Base-by-base conservation (phyloP, 2,329 filamentous ascomycete genomes). In the Aspergillus sojae region DNA sequence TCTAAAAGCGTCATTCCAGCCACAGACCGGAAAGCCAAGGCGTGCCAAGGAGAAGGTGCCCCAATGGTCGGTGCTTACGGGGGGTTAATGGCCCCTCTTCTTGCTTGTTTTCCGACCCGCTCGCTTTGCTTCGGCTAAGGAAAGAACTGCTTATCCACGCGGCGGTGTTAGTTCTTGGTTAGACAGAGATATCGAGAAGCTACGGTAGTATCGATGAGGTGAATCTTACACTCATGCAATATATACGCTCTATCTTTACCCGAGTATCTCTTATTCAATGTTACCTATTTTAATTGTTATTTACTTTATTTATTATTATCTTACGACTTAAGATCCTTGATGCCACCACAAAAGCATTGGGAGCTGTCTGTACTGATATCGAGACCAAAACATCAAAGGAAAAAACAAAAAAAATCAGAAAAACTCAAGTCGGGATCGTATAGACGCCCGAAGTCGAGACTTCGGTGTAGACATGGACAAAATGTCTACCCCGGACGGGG, bases 81-180 rank as follows among this genome's bases (percentile, higher is more conserved):
- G 21, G 28, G 43, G 53, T 46, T 43, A 21, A 34, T 55, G 30
- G 52, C 52, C 30, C 52, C 28, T 19, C 52, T 14, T n/a, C 43
- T 32, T 53, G 50, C 50, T 53, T 54, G 52, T 34, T 54, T 34
- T 28, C 36, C 23, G 28, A 39, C 43, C 32, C 46, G 30, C 26
- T 61, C 60, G 60, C 60, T 61, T 61, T 61, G 53, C 60, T 57
- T 61, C 60, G 60, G 60, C 30, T 28, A 39, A 21, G 16, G 52
- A 21, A 55, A 41, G 39, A n/a, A 9, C 30, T 32, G 57, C 57
- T 59, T 59, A 59, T 59, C 57, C 34, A 32, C 16, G 41, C 36
- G 46, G 3, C 12, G 1, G 21, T 16, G 34, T 56, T 39, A 28
- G 21, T 14, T 39, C 19, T 19, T 48, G 41, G 46, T 26, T 52